Evolutionary conservation across 2,329 filamentous ascomycete genomes (phyloP), one percentile per base, ranked within the genome.

Genomic region (Trichoderma gracile): DNA sequence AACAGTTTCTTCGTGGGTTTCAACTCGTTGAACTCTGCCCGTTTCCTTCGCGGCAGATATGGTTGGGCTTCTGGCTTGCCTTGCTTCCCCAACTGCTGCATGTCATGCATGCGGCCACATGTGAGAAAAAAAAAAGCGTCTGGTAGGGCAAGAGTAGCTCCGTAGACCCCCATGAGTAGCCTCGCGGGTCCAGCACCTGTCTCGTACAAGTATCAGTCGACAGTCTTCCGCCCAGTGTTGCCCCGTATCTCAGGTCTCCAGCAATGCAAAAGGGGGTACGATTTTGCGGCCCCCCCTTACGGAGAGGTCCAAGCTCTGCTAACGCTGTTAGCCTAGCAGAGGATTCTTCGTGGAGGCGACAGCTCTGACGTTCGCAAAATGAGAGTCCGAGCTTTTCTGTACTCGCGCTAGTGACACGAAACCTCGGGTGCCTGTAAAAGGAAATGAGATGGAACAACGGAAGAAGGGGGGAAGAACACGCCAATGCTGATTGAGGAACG

Each of bases 71-170:
- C 55, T 53, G 55, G 61, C 43, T 30, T 52, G 25, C 47, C 17
- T 53, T 58, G 62, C 38, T 63, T n/a, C 47, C 61, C 45, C 52
- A 63, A 49, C 54, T 54, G 53, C 62, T 68, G 69, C 68, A 69
- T 67, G 68, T 63, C 66, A 67, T 69, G 66, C 68, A 69, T 70
- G 64, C 53, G 64, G 61, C 67, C 55, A 66, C 67, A 69, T 64
- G 65, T 57, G 33, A 14, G 14, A 12, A 38, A 12, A 38, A 12
- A 33, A 12, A 42, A 60, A 12, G 46, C 17, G 15, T 43, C 23
- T 50, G 46, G 57, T 33, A 58, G 61, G 45, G 38, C 33, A 12
- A 12, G 9, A 12, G 33, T 38, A 43, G 60, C 21, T 30, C 42
- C 49, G 33, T 38, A 43, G 60, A 30, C 43, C 42, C 49, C 59